Evolutionary conservation across 2,329 filamentous ascomycete species (phyloP), one percentile per base, ranked within the genome.

Genomic region (Myriosclerotinia duriaeana): DNA sequence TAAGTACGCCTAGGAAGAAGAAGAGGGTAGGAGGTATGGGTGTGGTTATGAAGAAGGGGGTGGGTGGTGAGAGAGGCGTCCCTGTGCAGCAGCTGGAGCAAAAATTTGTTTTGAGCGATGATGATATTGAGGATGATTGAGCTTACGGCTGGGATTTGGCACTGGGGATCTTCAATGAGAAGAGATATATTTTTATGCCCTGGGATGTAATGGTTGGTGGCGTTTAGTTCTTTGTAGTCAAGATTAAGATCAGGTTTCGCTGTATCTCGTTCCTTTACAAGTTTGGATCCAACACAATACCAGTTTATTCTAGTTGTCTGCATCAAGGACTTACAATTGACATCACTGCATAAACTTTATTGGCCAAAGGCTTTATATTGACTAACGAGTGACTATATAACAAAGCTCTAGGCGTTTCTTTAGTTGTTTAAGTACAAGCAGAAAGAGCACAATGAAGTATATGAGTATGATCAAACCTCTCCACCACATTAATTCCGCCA

Each of bases 91-190:
- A 74, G 60, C 53, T 42, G 69, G 79, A 87, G 69, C 86, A 88
- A 76, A 90, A 89, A 72, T 78, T 93, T 70, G 85, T 92, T 54
- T 78, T 94, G 52, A 92, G 88, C 72, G 91, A 95, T 74, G 91
- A 95, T 78, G 91, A 95, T 80, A 94, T 95, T 75, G 90, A 93
- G 76, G 91, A 93, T 71, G 72, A 76, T 71, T 74, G 61, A 72
- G n/a, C 14, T 20, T 20, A 4, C 6, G 30, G 30, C 30, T 34
- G 15, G 12, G 9, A 26, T 2, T 38, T 36, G 5, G 14, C 7
- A 17, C 11, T 61, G 14, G 5, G 15, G 17, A 12, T n/a, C 22
- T 38, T 38, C 15, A 26, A 5, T 20, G n/a, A 20, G 14, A 50
- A 14, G 34, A 11, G 22, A 50, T 61, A n/a, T 61, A 50, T 50